phyloP scores from a whole-genome alignment of 2,329 filamentous ascomycete genomes.

The Colletotrichum sp. region DNA sequence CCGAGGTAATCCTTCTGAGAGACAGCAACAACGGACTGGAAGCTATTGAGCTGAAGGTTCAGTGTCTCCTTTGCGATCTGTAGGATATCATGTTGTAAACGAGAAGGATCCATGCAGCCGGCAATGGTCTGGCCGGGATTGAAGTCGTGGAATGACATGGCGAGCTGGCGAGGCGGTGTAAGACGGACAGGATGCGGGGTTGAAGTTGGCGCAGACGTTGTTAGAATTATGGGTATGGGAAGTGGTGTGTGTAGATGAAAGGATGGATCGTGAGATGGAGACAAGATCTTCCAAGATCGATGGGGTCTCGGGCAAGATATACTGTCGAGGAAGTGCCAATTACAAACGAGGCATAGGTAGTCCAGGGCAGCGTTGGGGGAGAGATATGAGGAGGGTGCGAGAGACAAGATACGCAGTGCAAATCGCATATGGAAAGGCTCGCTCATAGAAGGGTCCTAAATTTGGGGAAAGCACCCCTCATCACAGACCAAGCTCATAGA shows the following conservation, averaged over 20 bases:
- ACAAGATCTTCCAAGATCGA: not conserved
- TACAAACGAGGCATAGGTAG: not conserved
- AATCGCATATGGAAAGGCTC: not conserved
- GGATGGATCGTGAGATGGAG: not conserved
- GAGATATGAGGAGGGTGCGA: not conserved
- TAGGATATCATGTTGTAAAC: slow-evolving; percentile 1
- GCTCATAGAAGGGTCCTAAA: not conserved
- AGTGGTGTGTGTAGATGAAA: not conserved
- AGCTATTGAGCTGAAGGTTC: slow-evolving; percentile 10
- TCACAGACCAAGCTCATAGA: not conserved
- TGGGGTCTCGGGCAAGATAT: not conserved
- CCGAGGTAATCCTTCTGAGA: not conserved
- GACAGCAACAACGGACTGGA: slow-evolving; percentile 13
- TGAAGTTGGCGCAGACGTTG: not conserved
- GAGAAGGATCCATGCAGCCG: slow-evolving; percentile 4
- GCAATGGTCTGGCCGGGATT: slow-evolving; percentile 13
- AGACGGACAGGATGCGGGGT: not conserved
- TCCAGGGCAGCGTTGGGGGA: not conserved
- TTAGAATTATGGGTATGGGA: not conserved
- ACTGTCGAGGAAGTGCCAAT: not conserved
- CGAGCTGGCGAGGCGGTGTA: not conserved
- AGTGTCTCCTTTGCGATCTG: slow-evolving; percentile 1
- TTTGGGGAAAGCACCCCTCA: slow-evolving; percentile 1
- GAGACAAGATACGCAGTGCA: not conserved
- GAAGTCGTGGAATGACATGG: not conserved